These are phyloP conservation scores for Torulaspora delbrueckii DNA, from an alignment of 805 yeast genomes.

Conservation along the genomic window DNA sequence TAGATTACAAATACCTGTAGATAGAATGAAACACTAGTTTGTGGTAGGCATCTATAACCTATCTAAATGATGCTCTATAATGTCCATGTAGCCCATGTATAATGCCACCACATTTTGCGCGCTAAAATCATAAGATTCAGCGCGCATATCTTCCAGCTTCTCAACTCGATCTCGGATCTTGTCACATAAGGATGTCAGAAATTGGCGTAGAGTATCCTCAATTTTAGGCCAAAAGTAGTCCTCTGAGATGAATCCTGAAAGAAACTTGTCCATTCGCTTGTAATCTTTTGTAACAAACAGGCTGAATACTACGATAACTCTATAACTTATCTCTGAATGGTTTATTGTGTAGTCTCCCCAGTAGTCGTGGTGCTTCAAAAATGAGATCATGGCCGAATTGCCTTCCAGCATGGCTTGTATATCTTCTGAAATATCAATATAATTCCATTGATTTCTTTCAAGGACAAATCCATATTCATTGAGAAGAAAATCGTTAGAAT, in stretches of 20 bases:
- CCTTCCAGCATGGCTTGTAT: constrained; percentile 37
- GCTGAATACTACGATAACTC: constrained; percentile 74
- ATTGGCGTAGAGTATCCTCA: neutral
- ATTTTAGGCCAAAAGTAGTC: constrained; percentile 22
- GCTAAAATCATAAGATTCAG: constrained; percentile 7
- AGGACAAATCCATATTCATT: constrained; percentile 84
- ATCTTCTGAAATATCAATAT: constrained; percentile 53
- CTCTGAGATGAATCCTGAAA: constrained; percentile 29
- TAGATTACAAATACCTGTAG: constrained; percentile 23
- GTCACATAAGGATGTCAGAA: neutral
- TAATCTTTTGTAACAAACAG: constrained; percentile 32
- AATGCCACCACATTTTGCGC: constrained; percentile 16
- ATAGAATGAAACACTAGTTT: neutral
- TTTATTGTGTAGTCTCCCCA: constrained; percentile 70
- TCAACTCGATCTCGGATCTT: neutral
- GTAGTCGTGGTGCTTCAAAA: constrained; percentile 51
- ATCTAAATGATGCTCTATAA: constrained; percentile 14
- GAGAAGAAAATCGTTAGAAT: constrained; percentile 72
- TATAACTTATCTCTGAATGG: constrained; percentile 52
- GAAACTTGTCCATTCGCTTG: constrained; percentile 25
- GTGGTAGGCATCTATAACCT: neutral
- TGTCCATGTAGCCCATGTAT: constrained; percentile 20
- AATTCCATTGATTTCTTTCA: constrained; percentile 59
- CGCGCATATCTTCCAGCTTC: neutral
- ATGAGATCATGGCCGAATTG: constrained; percentile 37